These are phyloP conservation scores for Carex myosuroides DNA, from an alignment of 176 grass and related monocot species.

Conservation along the genomic window DNA sequence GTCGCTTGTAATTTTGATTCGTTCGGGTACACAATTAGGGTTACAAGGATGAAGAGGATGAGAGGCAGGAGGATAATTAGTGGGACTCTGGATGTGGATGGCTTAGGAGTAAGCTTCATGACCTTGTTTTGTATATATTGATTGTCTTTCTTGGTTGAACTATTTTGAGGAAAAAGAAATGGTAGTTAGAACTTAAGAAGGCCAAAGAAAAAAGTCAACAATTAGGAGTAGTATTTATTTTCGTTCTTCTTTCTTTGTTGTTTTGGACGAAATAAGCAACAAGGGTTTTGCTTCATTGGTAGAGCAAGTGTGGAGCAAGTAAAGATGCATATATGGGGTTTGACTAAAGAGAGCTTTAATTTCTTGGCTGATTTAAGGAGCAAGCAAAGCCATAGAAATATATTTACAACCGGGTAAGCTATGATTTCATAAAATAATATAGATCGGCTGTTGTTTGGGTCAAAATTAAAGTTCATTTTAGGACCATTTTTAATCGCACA, in stretches of 20 bases:
- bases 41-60: conserved; percentile 22
- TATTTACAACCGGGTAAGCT: neutral
- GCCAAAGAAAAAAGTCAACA: neutral
- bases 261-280: neutral
- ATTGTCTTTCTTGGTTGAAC: neutral
- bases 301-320: neutral
- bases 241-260: neutral
- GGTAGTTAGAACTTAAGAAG: neutral
- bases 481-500: neutral
- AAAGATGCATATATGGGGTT: neutral
- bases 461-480: neutral
- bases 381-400: conserved; percentile 1
- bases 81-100: neutral
- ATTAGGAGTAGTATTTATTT: neutral
- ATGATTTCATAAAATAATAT: neutral
- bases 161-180: conserved; percentile 9
- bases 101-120: conserved; percentile 11
- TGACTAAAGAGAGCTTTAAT: neutral
- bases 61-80: conserved; percentile 4
- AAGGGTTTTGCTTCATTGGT: neutral
- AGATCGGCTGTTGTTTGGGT: neutral
- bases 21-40: conserved; percentile 14
- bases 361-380: neutral
- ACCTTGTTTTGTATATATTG: neutral
- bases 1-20: neutral